Percentiles rank a stretch among this genome's conserved stretches.
These are phyloP conservation scores for Globisporangium apiculatum DNA, from an alignment of 352 stramenopile genomes.

Conservation along the genomic window DNA sequence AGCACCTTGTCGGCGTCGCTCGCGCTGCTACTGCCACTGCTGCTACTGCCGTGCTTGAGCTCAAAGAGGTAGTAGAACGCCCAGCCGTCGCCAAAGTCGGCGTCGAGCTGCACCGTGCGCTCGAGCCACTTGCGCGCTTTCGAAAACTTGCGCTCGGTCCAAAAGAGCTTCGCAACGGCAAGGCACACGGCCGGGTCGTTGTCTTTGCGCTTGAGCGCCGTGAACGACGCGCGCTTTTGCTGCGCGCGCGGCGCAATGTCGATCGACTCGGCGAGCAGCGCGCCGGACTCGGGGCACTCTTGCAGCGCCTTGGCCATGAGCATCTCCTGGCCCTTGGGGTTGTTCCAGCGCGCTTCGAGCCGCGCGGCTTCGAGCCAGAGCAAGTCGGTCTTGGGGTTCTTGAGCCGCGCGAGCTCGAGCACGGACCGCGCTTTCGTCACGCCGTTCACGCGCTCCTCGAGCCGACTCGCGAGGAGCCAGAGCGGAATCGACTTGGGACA, in stretches of 20 bases:
- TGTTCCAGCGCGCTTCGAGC: conserved; percentile 89
- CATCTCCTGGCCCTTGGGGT: conserved; percentile 93
- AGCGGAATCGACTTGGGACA: conserved; percentile 92
- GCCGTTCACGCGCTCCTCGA: conserved; percentile 90
- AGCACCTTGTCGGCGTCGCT: conserved; percentile 79
- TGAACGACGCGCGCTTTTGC: conserved; percentile 94
- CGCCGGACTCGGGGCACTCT: conserved; percentile 93
- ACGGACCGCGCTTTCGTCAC: conserved; percentile 96
- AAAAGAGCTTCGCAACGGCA: conserved; percentile 96
- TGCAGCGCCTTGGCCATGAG: conserved; percentile 96
- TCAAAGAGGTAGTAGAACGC: conserved; percentile 98
- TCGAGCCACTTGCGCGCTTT: conserved; percentile 98
- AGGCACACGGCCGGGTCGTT: conserved; percentile 96
- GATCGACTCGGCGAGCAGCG: conserved; percentile 96
- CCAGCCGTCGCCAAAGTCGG: conserved; percentile 96
- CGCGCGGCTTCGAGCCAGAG: conserved; percentile 96
- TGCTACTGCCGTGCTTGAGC: conserved; percentile 75
- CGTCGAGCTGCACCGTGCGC: conserved; percentile 92
- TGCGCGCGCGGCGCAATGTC: conserved; percentile 90
- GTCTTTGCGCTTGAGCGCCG: conserved; percentile 96
- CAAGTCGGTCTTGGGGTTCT: conserved; percentile 91
- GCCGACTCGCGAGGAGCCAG: conserved; percentile 90
- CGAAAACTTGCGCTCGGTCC: conserved; percentile 91
- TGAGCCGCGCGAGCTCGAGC: conserved; percentile 94
- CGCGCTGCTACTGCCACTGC: conserved; percentile 28